Evolutionary conservation across 2,329 filamentous ascomycete genomes (phyloP), one percentile per base, ranked within the genome.

Genomic region (Colletotrichum kahawae): DNA sequence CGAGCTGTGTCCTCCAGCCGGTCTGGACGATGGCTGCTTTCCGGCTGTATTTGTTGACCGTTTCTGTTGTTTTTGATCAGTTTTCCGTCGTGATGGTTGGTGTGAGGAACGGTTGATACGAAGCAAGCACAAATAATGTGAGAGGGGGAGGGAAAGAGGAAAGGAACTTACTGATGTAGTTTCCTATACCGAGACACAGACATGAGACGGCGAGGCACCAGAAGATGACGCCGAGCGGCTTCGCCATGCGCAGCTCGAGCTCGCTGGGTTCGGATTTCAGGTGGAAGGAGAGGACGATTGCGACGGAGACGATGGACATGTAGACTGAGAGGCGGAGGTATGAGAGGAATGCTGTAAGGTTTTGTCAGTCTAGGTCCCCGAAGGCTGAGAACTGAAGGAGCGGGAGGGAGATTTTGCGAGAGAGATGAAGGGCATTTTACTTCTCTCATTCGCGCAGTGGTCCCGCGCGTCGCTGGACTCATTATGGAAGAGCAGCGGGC

Each of bases 261-360:
- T 86, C 81, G 0, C 92, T 91, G 1, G 97, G 95, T 79, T 92
- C 85, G 21, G 88, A 88, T 81, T 95, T 96, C 65, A 99, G 89
- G 81, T 99, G 96, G 83, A 99, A 99, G 16, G 95, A 98, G 66
- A 98, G 89, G 12, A 98, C 92, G 78, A 99, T 98, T 66, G 97
- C 96, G 36, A 98, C 91, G 33, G 95, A 92, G 10, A 98, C 95
- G 67, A 99, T 89, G 77, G 95, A 92, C 90, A 98, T 96, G 86
- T 98, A 98, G 79, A 98, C 91, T 36, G 94, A 93, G 3, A 98
- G 90, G 5, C 96, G 93, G 24, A 98, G 91, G 90, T 97, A 98
- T 3, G 96, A 97, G 33, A 98, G 92, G 82, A 98, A 98, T 0
- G 91, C 90, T 92, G 77, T 1, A 9, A 5, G 16, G 4, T 12